Evolutionary conservation across 257 asterid species (phyloP).

Genomic region (Solanum pimpinellifolium): DNA sequence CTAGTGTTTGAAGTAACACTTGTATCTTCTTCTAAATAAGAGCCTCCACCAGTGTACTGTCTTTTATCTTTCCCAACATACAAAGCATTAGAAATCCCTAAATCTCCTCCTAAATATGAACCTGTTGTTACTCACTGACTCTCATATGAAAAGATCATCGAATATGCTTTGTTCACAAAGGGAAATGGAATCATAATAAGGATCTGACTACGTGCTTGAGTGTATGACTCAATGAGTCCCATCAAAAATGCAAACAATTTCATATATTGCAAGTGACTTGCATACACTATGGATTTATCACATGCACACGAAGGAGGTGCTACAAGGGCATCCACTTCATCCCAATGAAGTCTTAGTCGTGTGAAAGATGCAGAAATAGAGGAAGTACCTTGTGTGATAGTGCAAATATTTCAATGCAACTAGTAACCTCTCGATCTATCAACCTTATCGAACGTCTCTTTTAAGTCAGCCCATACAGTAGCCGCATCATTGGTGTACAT

Average conservation of each 20-base stretch:
- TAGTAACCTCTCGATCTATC: not conserved
- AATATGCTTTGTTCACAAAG: not conserved
- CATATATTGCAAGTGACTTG: not conserved
- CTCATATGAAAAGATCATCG: not conserved
- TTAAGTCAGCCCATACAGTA: not conserved
- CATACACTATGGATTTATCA: not conserved
- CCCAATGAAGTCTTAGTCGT: not conserved
- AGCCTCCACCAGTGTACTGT: no score
- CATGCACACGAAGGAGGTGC: not conserved
- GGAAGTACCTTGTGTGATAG: not conserved
- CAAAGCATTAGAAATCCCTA: not conserved
- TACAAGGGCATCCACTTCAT: not conserved
- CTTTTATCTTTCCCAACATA: not conserved
- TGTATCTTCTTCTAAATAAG: not conserved
- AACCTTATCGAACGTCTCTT: not conserved
- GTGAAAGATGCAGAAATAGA: not conserved
- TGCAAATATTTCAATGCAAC: not conserved
- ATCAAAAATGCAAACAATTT: not conserved
- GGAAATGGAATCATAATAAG: not conserved
- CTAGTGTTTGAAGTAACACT: not conserved
- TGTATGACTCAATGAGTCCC: not conserved
- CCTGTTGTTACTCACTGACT: not conserved
- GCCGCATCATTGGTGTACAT: not conserved
- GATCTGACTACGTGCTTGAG: not conserved
- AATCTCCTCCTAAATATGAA: not conserved